Evolutionary conservation across 345 rosid species (phyloP).

Genomic region (Schrenkiella parvula): DNA sequence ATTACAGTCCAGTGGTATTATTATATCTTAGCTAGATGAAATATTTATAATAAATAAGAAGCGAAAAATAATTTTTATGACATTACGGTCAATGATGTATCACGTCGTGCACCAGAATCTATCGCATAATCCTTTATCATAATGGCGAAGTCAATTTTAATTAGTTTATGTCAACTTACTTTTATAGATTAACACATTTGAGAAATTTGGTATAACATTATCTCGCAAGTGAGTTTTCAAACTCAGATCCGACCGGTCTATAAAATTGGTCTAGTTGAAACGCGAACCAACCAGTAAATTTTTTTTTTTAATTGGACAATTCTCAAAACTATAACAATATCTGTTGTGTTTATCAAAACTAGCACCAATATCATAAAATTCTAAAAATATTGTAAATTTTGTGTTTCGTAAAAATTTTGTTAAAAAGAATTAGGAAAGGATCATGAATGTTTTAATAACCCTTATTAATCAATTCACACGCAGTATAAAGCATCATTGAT

Average conservation of each 20-base stretch:
- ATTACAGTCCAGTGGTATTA: background rate
- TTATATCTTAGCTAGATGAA: slow-evolving; percentile 13
- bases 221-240: background rate
- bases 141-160: slow-evolving; percentile 9
- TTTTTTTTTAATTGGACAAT: no score
- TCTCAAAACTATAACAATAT: no score
- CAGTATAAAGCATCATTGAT: no score
- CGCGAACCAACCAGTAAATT: background rate
- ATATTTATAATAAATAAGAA: background rate
- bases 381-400: no score
- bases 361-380: no score
- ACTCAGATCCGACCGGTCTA: background rate
- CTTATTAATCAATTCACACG: no score
- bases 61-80: background rate
- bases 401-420: no score
- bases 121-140: slow-evolving; percentile 3
- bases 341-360: no score
- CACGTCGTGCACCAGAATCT: slow-evolving; percentile 21
- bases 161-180: background rate
- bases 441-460: no score
- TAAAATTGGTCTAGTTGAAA: background rate
- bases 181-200: background rate
- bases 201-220: background rate
- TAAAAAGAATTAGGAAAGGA: no score
- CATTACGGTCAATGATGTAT: slow-evolving; percentile 12